Evolutionary conservation across 2,329 filamentous ascomycete genomes (phyloP).

Genomic region (Aspergillus pseudoterreus): DNA sequence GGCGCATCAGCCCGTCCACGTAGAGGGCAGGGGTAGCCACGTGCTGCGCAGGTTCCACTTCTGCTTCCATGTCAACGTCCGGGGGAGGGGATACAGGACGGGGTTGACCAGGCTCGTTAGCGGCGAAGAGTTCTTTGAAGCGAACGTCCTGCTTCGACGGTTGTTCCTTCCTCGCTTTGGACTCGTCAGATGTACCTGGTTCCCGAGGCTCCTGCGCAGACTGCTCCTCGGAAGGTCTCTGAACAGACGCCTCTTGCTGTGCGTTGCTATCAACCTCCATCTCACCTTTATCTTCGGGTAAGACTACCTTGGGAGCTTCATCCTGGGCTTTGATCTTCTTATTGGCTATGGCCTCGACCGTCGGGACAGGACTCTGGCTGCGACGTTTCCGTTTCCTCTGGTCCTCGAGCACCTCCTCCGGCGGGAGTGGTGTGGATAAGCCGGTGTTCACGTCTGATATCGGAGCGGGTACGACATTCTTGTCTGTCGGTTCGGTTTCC

Average conservation of each 20-base stretch:
- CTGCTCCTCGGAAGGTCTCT: slow-evolving; percentile 9
- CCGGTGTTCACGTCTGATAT: slow-evolving; percentile 24
- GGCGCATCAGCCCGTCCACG: slow-evolving; percentile 86
- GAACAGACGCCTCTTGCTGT: slow-evolving; percentile 10
- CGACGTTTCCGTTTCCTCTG: slow-evolving; percentile 64
- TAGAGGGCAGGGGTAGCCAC: slow-evolving; percentile 75
- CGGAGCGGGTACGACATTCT: slow-evolving; percentile 14
- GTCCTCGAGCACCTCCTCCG: slow-evolving; percentile 47
- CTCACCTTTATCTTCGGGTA: slow-evolving; percentile 27
- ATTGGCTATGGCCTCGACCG: slow-evolving; percentile 49
- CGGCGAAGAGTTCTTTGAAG: slow-evolving; percentile 48
- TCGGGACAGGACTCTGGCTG: slow-evolving; percentile 59
- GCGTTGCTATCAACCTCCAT: slow-evolving; percentile 10
- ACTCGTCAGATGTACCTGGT: slow-evolving; percentile 5
- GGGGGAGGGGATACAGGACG: slow-evolving; percentile 23
- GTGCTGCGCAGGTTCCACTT: slow-evolving; percentile 60
- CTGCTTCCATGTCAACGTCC: slow-evolving; percentile 31
- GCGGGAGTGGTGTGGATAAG: slow-evolving; percentile 25
- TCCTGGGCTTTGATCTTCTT: slow-evolving; percentile 55
- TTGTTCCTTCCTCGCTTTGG: slow-evolving; percentile 15
- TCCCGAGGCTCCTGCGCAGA: slow-evolving; percentile 3
- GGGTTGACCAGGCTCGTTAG: slow-evolving; percentile 21
- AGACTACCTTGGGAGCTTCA: slow-evolving; percentile 27
- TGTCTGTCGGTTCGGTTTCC: slow-evolving; percentile 8
- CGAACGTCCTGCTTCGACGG: slow-evolving; percentile 40